Conservation (phyloP, 225 moss, liverwort and hornwort species). For the Sphagnum tenellum region DNA sequence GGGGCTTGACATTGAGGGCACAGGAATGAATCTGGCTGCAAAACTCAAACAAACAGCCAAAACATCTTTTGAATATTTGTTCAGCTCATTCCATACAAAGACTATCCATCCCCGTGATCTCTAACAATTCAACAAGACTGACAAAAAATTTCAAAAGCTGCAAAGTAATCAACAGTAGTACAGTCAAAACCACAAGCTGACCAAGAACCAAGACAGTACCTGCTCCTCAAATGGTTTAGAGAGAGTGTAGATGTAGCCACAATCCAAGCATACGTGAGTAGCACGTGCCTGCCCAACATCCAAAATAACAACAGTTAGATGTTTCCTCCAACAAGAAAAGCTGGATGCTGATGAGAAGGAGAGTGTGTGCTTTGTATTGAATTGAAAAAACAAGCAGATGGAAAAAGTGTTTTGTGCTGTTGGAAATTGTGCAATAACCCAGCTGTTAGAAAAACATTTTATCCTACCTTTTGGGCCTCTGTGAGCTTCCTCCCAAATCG, state of each 20-base stretch:
- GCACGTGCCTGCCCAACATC: constrained; percentile 55
- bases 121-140: too few relatives aligned
- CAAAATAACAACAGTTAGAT: too few relatives aligned
- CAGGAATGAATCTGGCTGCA: constrained; percentile 61
- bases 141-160: too few relatives aligned
- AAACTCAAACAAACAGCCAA: not conserved
- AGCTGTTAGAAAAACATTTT: too few relatives aligned
- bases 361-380: not conserved
- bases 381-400: too few relatives aligned
- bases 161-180: not conserved
- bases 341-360: not conserved
- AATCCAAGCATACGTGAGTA: constrained; percentile 88
- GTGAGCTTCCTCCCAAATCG: constrained; percentile 84
- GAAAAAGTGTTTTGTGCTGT: too few relatives aligned
- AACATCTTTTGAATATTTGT: not conserved
- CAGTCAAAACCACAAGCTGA: not conserved
- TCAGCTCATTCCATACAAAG: too few relatives aligned
- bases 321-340: too few relatives aligned
- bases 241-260: constrained; percentile 92
- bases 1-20: constrained; percentile 98
- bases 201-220: constrained; percentile 22
- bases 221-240: constrained; percentile 81
- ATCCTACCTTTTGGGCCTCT: constrained; percentile 78
- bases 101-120: too few relatives aligned
- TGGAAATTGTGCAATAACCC: too few relatives aligned